Evolutionary conservation across 2,329 filamentous ascomycete species (phyloP).

Genomic region (Epichloe coenophiala): DNA sequence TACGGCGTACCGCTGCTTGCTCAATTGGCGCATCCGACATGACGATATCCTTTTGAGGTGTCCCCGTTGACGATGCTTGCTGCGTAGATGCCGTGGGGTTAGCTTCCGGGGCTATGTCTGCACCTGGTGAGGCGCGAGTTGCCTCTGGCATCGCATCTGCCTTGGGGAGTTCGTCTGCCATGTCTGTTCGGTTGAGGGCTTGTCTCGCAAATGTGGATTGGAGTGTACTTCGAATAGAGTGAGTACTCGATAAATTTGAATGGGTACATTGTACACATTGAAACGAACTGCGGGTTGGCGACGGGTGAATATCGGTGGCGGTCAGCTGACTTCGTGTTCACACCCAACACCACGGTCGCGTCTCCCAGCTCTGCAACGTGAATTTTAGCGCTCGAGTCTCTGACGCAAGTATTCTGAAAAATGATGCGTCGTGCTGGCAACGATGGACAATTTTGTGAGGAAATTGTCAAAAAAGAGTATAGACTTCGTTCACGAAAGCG

Average conservation of each 20-base stretch:
- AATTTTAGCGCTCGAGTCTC: not conserved
- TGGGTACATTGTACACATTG: too few species aligned
- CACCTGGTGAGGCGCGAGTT: conserved; percentile 9
- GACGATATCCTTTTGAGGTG: conserved; percentile 23
- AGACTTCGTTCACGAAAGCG: conserved; percentile 4
- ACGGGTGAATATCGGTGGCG: conserved; percentile 4
- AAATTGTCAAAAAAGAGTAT: conserved; percentile 13
- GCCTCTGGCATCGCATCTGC: conserved; percentile 10
- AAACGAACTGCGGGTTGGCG: not conserved
- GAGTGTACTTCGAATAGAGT: not conserved
- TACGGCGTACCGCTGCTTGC: conserved; percentile 23
- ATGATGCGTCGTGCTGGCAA: conserved; percentile 7
- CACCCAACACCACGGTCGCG: conserved; percentile 2
- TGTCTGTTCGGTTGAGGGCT: conserved; percentile 7
- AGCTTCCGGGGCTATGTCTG: conserved; percentile 11
- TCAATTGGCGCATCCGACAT: conserved; percentile 31
- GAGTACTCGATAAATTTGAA: too few species aligned
- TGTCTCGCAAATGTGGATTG: not conserved
- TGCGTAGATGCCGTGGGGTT: conserved; percentile 7
- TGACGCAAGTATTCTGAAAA: not conserved
- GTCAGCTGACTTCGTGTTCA: conserved; percentile 28
- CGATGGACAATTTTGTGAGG: conserved; percentile 26
- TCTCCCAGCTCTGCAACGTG: not conserved
- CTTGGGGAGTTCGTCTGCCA: conserved; percentile 18
- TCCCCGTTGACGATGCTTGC: conserved; percentile 7